These are phyloP conservation scores for Bacidia rubella DNA, from an alignment of 495 filamentous ascomycete species.

Conservation along the genomic window DNA sequence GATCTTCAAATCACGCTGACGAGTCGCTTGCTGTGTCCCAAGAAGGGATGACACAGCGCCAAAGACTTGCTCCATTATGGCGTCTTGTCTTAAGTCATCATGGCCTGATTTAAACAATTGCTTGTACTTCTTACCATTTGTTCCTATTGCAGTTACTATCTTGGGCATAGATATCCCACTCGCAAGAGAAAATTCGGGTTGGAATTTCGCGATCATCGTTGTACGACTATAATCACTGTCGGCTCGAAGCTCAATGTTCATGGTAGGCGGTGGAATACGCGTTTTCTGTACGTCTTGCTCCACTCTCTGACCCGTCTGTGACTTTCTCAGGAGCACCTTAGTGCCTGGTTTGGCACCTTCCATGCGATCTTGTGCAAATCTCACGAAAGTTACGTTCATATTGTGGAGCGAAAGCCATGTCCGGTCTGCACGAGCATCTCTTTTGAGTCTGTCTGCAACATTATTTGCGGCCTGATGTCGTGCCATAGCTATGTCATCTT, in stretches of 20 bases:
- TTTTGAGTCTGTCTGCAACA: slow-evolving; percentile 46
- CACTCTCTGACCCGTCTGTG: slow-evolving; percentile 40
- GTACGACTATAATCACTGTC: slow-evolving; percentile 63
- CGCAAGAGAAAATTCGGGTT: slow-evolving; percentile 65
- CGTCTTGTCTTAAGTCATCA: slow-evolving; percentile 94
- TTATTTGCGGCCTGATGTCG: slow-evolving; percentile 57
- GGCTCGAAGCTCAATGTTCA: slow-evolving; percentile 62
- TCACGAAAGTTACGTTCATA: slow-evolving; percentile 59
- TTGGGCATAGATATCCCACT: slow-evolving; percentile 85
- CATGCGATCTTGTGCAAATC: slow-evolving; percentile 49
- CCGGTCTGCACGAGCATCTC: slow-evolving; percentile 27
- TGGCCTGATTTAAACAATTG: slow-evolving; percentile 88
- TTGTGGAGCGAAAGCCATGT: slow-evolving; percentile 57
- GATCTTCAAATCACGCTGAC: slow-evolving; percentile 76
- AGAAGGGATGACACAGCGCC: slow-evolving; percentile 85
- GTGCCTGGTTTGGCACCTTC: slow-evolving; percentile 51
- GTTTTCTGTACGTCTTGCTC: slow-evolving; percentile 37
- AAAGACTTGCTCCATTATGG: slow-evolving; percentile 99
- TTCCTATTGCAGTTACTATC: slow-evolving; percentile 65
- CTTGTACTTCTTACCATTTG: slow-evolving; percentile 65
- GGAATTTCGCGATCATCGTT: slow-evolving; percentile 55
- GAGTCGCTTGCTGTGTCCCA: slow-evolving; percentile 68
- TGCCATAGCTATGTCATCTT: slow-evolving; percentile 59
- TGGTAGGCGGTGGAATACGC: slow-evolving; percentile 75
- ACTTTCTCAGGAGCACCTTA: slow-evolving; percentile 47